Evolutionary conservation across 2,329 filamentous ascomycete genomes (phyloP).

Genomic region (Diaporthe vexans): DNA sequence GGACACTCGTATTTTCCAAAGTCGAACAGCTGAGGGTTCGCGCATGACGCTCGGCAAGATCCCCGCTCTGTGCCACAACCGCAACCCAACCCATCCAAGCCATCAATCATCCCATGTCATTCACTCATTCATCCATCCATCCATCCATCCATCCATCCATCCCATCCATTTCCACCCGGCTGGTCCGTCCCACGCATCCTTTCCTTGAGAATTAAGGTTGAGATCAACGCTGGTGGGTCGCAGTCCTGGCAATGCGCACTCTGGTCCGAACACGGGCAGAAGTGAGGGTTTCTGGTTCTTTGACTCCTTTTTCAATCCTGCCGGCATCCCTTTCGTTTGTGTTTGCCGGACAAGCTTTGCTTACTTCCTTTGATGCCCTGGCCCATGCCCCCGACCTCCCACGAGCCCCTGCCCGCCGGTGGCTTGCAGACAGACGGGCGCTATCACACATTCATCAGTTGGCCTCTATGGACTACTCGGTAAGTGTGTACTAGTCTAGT

Average conservation of each 20-base stretch:
- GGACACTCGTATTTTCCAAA: background rate
- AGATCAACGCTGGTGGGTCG: constrained; percentile 32
- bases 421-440: constrained; percentile 6
- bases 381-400: background rate
- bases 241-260: background rate
- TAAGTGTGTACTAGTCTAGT: background rate
- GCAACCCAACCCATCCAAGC: constrained; percentile 5
- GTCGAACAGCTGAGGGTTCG: constrained; percentile 9
- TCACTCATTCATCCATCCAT: background rate
- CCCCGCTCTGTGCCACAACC: constrained; percentile 4
- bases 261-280: background rate
- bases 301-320: constrained; percentile 28
- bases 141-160: background rate
- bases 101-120: constrained; percentile 12
- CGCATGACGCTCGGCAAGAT: constrained; percentile 17
- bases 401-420: background rate
- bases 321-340: background rate
- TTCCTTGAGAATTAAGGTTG: constrained; percentile 21
- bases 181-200: constrained; percentile 10
- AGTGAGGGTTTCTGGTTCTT: constrained; percentile 3
- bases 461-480: constrained; percentile 1
- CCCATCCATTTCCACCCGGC: constrained; percentile 7
- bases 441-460: background rate
- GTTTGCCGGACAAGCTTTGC: background rate
- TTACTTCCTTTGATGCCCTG: background rate